These are phyloP conservation scores for Leccinum truebloodii DNA, from an alignment of 768 basidiomycete genomes.

Conservation along the genomic window DNA sequence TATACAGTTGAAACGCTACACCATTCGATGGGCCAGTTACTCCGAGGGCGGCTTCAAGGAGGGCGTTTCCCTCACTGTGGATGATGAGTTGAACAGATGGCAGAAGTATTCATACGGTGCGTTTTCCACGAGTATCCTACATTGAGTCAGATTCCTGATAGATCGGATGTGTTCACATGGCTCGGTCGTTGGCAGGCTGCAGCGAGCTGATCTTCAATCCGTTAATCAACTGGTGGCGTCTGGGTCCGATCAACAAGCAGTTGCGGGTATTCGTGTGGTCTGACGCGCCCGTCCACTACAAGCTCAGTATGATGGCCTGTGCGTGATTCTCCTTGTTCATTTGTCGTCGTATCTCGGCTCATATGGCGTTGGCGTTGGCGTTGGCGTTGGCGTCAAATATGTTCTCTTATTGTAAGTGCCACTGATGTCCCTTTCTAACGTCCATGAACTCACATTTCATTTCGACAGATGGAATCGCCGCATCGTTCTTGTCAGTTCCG, in stretches of 20 bases:
- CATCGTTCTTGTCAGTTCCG: conserved; percentile 42
- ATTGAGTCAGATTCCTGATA: conserved; percentile 36
- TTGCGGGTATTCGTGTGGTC: conserved; percentile 80
- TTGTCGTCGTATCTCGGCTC: background rate
- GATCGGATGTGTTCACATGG: conserved; percentile 35
- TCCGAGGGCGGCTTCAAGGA: conserved; percentile 89
- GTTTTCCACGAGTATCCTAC: conserved; percentile 5
- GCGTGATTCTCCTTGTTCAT: conserved; percentile 17
- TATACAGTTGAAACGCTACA: conserved; percentile 23
- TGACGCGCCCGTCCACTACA: conserved; percentile 76
- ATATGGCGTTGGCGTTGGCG: conserved; percentile 3
- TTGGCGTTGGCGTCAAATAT: conserved; percentile 37
- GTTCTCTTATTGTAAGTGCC: conserved; percentile 51
- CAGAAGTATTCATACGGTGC: conserved; percentile 81
- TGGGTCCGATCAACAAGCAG: conserved; percentile 84
- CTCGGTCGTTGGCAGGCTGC: conserved; percentile 18
- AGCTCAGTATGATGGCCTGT: conserved; percentile 62
- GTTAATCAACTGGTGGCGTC: conserved; percentile 68
- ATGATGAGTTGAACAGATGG: conserved; percentile 94
- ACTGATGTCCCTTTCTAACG: conserved; percentile 4
- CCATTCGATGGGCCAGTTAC: conserved; percentile 74
- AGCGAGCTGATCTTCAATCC: conserved; percentile 83
- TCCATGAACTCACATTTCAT: background rate
- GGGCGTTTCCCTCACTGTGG: conserved; percentile 88
- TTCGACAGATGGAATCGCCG: conserved; percentile 58